Base-by-base conservation (phyloP, 139 green algal genomes). In the Medakamo hakoo region DNA sequence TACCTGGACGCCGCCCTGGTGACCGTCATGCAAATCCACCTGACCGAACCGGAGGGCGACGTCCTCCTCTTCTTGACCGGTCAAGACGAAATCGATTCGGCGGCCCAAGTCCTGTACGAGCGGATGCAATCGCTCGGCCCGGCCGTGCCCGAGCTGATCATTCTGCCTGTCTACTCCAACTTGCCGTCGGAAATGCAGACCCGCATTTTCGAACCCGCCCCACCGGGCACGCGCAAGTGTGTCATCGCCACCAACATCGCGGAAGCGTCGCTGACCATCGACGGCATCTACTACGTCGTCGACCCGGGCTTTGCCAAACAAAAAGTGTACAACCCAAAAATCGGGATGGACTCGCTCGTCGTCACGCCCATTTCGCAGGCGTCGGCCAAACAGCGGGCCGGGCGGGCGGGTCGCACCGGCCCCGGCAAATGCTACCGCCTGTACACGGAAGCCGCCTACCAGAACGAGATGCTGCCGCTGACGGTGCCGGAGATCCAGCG, bases 241-340 rank as follows among this genome's bases (percentile, higher is more conserved):
- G 89, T 99, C 22, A 86, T 99, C 58, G 91, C 93, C 55, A 99
- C 93, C 74, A 99, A 99, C 82, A 98, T 99, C 62, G 93, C 93
- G 0, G 93, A 99, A 73, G 89, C 93, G 20, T 92, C 79, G 0
- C 81, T 99, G 23, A 99, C 93, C 48, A 99, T 99, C 58, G 93
- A 98, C 68, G 93, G 92, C 68, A 94, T 98, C 76, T 96, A 95
- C 72, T 97, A 95, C 66, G 92, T 98, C 1, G 85, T 98, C 16
- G 92, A 98, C 70, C 80, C 81, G 19, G 86, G 88, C 31, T 82
- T 86, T 64, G 67, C 68, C 63, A 79, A 81, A 62, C 76, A 82
- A 59, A 83, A 93, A 74, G 86, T 94, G 27, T 88, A 85, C 77
- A 89, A 83, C 57, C 63, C 71, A 3, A 77, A 77, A 71, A 88